phyloP scores from a whole-genome alignment of 352 stramenopile genomes.

The Globisporangium splendens region DNA sequence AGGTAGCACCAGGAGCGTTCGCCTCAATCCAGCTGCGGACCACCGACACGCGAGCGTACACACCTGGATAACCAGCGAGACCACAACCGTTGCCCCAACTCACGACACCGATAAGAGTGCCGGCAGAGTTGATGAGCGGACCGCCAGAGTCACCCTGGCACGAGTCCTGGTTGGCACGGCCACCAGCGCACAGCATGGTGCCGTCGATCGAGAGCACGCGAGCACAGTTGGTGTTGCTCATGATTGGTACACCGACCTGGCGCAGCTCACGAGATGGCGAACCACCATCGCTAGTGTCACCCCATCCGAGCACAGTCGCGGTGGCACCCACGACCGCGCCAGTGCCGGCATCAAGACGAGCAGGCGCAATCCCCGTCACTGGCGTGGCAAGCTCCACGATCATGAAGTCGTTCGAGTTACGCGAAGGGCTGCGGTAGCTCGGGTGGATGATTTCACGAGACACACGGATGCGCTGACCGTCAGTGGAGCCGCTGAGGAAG shows the following conservation, averaged over 20 bases:
- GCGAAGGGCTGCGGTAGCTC: constrained; percentile 30
- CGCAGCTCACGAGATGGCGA: too few relatives aligned
- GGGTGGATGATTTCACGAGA: too few relatives aligned
- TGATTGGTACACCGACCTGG: constrained; percentile 34
- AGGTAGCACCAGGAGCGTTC: constrained; percentile 11
- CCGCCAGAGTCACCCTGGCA: constrained; percentile 63
- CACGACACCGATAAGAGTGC: constrained; percentile 51
- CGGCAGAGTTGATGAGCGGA: constrained; percentile 30
- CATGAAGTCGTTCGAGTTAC: constrained; percentile 54
- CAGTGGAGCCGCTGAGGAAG: constrained; percentile 34
- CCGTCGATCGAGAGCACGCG: constrained; percentile 23
- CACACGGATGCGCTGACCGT: constrained; percentile 53
- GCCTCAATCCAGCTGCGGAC: constrained; percentile 42
- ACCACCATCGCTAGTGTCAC: too few relatives aligned
- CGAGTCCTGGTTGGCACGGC: constrained; percentile 33
- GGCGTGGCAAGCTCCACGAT: constrained; percentile 49
- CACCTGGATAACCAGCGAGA: constrained; percentile 39
- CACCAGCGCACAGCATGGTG: constrained; percentile 57
- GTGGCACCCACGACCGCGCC: constrained; percentile 19
- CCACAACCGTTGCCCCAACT: constrained; percentile 62
- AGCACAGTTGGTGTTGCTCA: constrained; percentile 36
- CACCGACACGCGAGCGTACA: constrained; percentile 52
- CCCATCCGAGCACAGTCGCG: constrained; percentile 34
- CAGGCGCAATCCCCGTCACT: too few relatives aligned
- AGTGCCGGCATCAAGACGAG: constrained; percentile 25